Conservation (phyloP, 2,329 filamentous ascomycete species). For the Magnaporthiopsis incrustans region DNA sequence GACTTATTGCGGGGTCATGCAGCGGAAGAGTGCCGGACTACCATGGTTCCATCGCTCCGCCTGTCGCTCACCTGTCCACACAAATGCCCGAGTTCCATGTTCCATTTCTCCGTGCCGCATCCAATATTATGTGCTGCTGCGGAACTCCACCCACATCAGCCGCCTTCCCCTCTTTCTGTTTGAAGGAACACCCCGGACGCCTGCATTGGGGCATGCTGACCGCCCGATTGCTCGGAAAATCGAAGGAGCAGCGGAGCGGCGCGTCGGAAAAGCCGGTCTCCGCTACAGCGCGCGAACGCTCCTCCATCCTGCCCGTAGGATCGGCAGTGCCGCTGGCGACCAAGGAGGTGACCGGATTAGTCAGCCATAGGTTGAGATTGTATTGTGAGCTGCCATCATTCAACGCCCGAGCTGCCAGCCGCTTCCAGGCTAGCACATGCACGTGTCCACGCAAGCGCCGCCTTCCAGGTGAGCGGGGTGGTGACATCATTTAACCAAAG, state of each 20-base stretch:
- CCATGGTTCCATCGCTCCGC: too few relatives aligned
- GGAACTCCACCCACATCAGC: background rate
- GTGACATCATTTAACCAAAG: too few relatives aligned
- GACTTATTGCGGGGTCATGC: too few relatives aligned
- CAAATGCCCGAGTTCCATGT: background rate
- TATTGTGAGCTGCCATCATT: too few relatives aligned
- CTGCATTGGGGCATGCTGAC: background rate
- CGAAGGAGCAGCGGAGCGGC: too few relatives aligned
- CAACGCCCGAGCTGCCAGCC: too few relatives aligned
- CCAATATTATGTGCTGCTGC: background rate
- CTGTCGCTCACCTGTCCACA: background rate
- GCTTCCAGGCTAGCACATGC: too few relatives aligned
- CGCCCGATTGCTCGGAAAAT: background rate
- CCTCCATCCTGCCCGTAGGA: background rate
- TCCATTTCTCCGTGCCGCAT: background rate
- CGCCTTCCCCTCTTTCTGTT: background rate
- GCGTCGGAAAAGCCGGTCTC: background rate
- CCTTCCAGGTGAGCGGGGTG: too few relatives aligned
- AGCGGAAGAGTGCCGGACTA: too few relatives aligned
- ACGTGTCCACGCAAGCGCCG: too few relatives aligned
- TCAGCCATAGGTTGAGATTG: background rate
- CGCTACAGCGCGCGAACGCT: background rate
- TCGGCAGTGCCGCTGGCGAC: background rate
- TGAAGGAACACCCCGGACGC: background rate
- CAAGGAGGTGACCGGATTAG: background rate